phyloP scores from a whole-genome alignment of 495 filamentous ascomycete genomes.

The Hyaloscypha hepaticicola region DNA sequence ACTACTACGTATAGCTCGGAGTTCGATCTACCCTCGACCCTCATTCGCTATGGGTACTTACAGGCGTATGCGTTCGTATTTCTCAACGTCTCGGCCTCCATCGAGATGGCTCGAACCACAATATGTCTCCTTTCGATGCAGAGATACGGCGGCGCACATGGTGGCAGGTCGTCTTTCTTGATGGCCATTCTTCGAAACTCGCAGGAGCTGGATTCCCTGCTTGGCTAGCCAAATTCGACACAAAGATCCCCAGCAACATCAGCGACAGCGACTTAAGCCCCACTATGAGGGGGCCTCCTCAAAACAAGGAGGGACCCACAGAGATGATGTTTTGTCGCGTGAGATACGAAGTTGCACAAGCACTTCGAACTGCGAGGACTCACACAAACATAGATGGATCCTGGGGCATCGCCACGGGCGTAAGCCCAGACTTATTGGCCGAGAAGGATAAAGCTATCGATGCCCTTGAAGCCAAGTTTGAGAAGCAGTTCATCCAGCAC shows the following conservation, averaged over 20 bases:
- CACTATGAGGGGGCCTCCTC: slow-evolving; percentile 40
- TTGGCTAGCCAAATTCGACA: slow-evolving; percentile 38
- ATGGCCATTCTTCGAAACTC: slow-evolving; percentile 53
- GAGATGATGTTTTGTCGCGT: slow-evolving; percentile 61
- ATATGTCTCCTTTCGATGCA: slow-evolving; percentile 56
- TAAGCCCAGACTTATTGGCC: slow-evolving; percentile 37
- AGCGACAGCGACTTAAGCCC: slow-evolving; percentile 45
- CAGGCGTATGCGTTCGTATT: slow-evolving; percentile 43
- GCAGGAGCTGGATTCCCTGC: slow-evolving; percentile 62
- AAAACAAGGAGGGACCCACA: slow-evolving; percentile 49
- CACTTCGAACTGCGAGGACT: slow-evolving; percentile 40
- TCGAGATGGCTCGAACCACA: slow-evolving; percentile 52
- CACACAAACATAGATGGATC: slow-evolving; percentile 33
- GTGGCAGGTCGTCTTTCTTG: slow-evolving; percentile 59
- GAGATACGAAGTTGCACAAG: slow-evolving; percentile 48
- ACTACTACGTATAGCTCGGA: slow-evolving; percentile 23
- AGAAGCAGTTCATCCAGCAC: slow-evolving; percentile 50
- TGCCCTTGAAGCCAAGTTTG: slow-evolving; percentile 42
- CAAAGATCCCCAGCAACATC: slow-evolving; percentile 43
- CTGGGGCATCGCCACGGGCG: slow-evolving; percentile 39
- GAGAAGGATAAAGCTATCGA: slow-evolving; percentile 51
- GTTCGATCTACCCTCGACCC: slow-evolving; percentile 50
- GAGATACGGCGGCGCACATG: slow-evolving; percentile 62
- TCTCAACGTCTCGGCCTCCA: slow-evolving; percentile 46
- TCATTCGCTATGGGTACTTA: slow-evolving; percentile 45